Base-by-base conservation (phyloP, 805 yeast species). In the Wickerhamomyces subpelliculosus region DNA sequence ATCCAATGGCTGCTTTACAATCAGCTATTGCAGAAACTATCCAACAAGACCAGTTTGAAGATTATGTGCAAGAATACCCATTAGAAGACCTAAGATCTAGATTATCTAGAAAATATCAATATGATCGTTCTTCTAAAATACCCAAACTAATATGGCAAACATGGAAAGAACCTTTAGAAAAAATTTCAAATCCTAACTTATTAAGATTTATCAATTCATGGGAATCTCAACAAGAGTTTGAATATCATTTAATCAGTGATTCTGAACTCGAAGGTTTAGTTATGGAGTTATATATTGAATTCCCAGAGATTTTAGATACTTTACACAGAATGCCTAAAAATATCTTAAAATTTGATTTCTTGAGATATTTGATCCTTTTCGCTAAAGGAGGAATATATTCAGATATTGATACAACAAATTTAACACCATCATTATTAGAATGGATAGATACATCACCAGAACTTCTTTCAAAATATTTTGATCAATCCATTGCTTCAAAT, bases 361-460 rank as follows among this genome's bases (percentile, higher is more conserved):
- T 74, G 52, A 62, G 75, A 35, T 75, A 73, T 51, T 55, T 75
- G 45, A 60, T 75, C 12, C 49, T 74, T 10, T 73, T 49, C 40
- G 68, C 75, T 10, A 60, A 62, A 37, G 81, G 81, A 29, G 81
- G 81, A 17, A 65, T 73, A 19, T 75, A 75, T 50, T 70, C 79
- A 2, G 80, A 75, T 51, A 72, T 75, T 35, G 81, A 75, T 52
- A 74, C 80, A 2, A 63, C 61, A 41, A 73, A 75, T 19, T 61
- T 73, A 38, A 74, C 69, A n/a, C n/a, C n/a, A 43, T 78, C 79
- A 1, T 65, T 75, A 34, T 78, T 76, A 12, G 67, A 71, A 37
- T 75, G 81, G 81, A 70, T 73, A 35, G 78, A 27, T 16, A 27
- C 8, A 3, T 10, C 14, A 6, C 19, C 29, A 75, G 17, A 23